These are phyloP conservation scores for Cercospora brassicicola DNA, from an alignment of 2,329 filamentous ascomycete genomes.

Conservation along the genomic window DNA sequence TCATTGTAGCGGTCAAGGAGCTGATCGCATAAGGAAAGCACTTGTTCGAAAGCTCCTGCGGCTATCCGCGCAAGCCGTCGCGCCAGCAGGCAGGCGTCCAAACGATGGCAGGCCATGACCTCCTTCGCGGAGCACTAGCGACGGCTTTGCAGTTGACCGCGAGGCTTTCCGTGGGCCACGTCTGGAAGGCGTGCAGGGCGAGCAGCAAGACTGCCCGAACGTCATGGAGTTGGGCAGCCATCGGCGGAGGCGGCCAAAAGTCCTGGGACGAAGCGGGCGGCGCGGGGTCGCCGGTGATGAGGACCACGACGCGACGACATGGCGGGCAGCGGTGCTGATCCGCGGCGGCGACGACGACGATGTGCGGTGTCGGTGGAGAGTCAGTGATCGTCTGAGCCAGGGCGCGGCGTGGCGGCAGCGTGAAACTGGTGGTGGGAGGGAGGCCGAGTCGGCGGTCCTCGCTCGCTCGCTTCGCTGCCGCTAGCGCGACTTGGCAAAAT, in stretches of 20 bases:
- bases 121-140: constrained; percentile 6
- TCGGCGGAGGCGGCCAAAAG: not conserved
- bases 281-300: not conserved
- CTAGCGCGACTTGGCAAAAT: not conserved
- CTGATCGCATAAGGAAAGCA: constrained; percentile 1
- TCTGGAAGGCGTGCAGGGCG: constrained; percentile 6
- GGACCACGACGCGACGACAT: not conserved
- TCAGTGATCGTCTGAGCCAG: not conserved
- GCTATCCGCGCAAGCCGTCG: constrained; percentile 7
- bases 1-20: not conserved
- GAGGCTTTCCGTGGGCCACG: constrained; percentile 11
- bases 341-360: not conserved
- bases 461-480: not conserved
- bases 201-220: constrained; percentile 16
- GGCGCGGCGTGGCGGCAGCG: not conserved
- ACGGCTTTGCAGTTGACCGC: constrained; percentile 1
- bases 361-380: not conserved
- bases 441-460: not conserved
- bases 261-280: constrained; percentile 4
- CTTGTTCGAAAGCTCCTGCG: constrained; percentile 8
- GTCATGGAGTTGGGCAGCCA: constrained; percentile 9
- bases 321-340: not conserved
- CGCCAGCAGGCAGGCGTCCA: constrained; percentile 5
- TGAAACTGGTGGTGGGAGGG: not conserved
- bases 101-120: not conserved